Percentiles rank a stretch among this genome's conserved stretches.
Evolutionary conservation across 1,284 basidiomycete species (phyloP).

Genomic region (Ceratobasidium sp.): DNA sequence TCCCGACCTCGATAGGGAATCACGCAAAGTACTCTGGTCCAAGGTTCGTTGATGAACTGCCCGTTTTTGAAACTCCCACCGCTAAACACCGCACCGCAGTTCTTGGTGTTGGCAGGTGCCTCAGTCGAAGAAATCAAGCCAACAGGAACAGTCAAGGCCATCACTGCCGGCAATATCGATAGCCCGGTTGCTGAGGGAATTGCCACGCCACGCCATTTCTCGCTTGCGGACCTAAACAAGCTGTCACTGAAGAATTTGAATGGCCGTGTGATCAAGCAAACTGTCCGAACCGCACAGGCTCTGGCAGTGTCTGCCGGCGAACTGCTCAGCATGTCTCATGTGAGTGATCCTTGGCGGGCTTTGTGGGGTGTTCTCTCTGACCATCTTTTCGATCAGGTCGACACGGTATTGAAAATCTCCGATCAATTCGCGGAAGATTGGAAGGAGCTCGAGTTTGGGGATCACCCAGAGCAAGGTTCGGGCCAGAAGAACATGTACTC

Average conservation of each 20-base stretch:
- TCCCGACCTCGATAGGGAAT: constrained; percentile 40
- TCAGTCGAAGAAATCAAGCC: constrained; percentile 29
- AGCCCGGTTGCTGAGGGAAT: constrained; percentile 10
- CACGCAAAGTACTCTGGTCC: constrained; percentile 34
- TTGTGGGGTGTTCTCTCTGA: background rate
- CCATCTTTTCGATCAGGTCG: constrained; percentile 8
- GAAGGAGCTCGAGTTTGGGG: constrained; percentile 40
- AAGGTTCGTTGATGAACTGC: constrained; percentile 7
- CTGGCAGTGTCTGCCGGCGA: constrained; percentile 42
- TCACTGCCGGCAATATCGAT: constrained; percentile 8
- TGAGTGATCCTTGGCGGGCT: constrained; percentile 7
- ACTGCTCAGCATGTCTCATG: constrained; percentile 38
- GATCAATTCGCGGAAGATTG: constrained; percentile 40
- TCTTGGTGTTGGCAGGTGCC: constrained; percentile 29
- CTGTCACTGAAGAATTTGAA: constrained; percentile 40
- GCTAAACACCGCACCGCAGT: background rate
- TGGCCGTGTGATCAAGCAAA: constrained; percentile 47
- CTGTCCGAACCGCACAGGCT: constrained; percentile 47
- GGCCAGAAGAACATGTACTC: constrained; percentile 39
- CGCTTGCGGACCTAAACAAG: constrained; percentile 19
- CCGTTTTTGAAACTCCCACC: background rate
- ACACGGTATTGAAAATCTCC: constrained; percentile 30
- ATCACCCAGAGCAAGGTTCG: constrained; percentile 15
- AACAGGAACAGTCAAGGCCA: constrained; percentile 2
- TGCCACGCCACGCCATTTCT: constrained; percentile 9